Base-by-base conservation (phyloP, 768 basidiomycete species). In the Boletus subcaerulescens region DNA sequence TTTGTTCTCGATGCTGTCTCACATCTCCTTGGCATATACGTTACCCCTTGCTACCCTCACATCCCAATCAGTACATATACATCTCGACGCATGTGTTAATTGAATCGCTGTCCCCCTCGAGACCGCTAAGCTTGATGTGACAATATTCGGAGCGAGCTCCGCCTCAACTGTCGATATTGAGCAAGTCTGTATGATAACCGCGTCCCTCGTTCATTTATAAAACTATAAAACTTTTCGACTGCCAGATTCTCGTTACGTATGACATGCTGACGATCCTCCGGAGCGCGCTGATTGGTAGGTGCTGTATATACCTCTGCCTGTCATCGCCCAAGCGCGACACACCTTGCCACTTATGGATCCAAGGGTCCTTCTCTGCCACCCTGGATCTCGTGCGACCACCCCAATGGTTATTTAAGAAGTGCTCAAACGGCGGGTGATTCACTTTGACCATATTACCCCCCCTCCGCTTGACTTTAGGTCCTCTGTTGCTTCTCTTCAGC, bases 1-100 rank as follows among this genome's bases (percentile, higher is more conserved):
- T 57, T 65, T 65, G 63, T 59, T 60, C 57, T 56, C 58, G 65
- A 63, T 63, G 57, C 64, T 64, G 52, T 65, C 53, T 51, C 43
- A 41, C 36, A 24, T 47, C 42, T 53, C 68, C 42, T 59, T 53
- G 49, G 50, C 56, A 55, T 56, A 57, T 65, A 56, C 55, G 49
- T 65, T 63, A 65, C 59, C 58, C 35, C 48, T 46, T 61, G 50
- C 42, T 61, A 52, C 60, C 53, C 57, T 33, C 50, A 24, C 50
- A 18, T 40, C 20, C 18, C 26, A 48, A 55, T 58, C 50, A 48
- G 55, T 57, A 55, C 44, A 50, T 58, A 59, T 51, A 46, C 46
- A 48, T 26, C 33, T 32, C 47, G 33, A 33, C 32, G 11, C 32
- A 13, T 33, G 33, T 33, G 33, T 13, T 35, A 35, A 35, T 35